Conservation (phyloP, 768 basidiomycete genomes). For the Tricholoma sp. region DNA sequence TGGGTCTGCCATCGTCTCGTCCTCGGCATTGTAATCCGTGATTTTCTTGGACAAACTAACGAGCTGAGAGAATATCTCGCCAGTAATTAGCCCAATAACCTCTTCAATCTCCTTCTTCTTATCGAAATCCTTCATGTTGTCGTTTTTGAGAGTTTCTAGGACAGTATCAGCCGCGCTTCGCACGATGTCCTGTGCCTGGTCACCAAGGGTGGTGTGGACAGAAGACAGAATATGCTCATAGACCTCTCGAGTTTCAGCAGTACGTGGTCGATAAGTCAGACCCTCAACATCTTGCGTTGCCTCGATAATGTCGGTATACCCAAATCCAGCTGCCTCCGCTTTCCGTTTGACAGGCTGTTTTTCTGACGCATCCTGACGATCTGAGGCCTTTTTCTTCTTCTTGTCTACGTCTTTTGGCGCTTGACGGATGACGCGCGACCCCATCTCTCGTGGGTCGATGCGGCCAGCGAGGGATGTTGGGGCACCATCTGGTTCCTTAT, state of each 20-base stretch:
- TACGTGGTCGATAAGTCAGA: slow-evolving; percentile 86
- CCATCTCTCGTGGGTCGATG: slow-evolving; percentile 90
- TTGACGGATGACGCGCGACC: slow-evolving; percentile 78
- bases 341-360: slow-evolving; percentile 51
- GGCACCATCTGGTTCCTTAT: slow-evolving; percentile 96
- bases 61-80: slow-evolving; percentile 78
- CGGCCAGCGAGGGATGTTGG: slow-evolving; percentile 89
- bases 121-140: slow-evolving; percentile 91
- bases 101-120: slow-evolving; percentile 93
- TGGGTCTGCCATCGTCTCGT: slow-evolving; percentile 71
- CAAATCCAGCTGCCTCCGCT: slow-evolving; percentile 62
- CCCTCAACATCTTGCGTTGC: slow-evolving; percentile 93
- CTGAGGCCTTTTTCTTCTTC: slow-evolving; percentile 84
- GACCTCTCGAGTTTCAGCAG: slow-evolving; percentile 89
- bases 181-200: slow-evolving; percentile 94
- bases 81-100: slow-evolving; percentile 57
- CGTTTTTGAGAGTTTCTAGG: slow-evolving; percentile 83
- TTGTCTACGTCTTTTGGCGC: slow-evolving; percentile 86
- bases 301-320: slow-evolving; percentile 89
- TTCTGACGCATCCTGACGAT: slow-evolving; percentile 53
- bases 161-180: slow-evolving; percentile 93
- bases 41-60: slow-evolving; percentile 88
- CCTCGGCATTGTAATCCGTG: slow-evolving; percentile 90
- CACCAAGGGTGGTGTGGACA: slow-evolving; percentile 81
- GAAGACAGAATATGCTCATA: slow-evolving; percentile 87